Percentiles rank a stretch among this genome's conserved stretches.
phyloP scores from a whole-genome alignment of 345 rosid species.

The Noccaea caerulescens region DNA sequence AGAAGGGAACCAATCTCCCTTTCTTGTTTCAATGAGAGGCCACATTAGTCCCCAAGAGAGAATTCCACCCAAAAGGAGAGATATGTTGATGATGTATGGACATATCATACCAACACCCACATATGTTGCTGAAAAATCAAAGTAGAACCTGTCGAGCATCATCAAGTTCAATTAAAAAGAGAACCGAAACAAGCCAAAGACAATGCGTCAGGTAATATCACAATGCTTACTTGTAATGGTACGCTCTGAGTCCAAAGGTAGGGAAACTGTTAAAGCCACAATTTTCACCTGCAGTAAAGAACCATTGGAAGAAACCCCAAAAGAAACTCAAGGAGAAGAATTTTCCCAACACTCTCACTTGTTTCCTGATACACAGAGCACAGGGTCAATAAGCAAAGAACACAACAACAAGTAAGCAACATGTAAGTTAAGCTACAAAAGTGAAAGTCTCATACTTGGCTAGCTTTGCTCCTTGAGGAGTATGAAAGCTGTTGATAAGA shows the following conservation, averaged over 20 bases:
- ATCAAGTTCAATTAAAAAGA: constrained; percentile 7
- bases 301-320: constrained; percentile 84
- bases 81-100: constrained; percentile 81
- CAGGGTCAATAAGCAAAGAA: constrained; percentile 10
- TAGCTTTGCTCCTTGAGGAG: constrained; percentile 86
- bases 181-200: constrained; percentile 1
- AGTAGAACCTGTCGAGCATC: constrained; percentile 63
- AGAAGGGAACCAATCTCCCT: constrained; percentile 78
- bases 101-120: constrained; percentile 96
- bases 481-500: constrained; percentile 91
- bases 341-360: constrained; percentile 60
- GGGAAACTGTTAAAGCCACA: constrained; percentile 84
- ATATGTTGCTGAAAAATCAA: constrained; percentile 88
- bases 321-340: constrained; percentile 73
- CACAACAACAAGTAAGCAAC: background rate
- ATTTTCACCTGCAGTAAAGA: constrained; percentile 62
- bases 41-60: constrained; percentile 90
- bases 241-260: constrained; percentile 77
- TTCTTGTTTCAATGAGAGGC: constrained; percentile 68
- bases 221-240: constrained; percentile 49
- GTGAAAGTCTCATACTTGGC: constrained; percentile 59
- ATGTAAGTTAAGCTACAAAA: background rate
- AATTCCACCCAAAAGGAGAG: constrained; percentile 77
- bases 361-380: constrained; percentile 52
- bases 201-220: background rate